Evolutionary conservation across 805 yeast genomes (phyloP).

Genomic region (Metschnikowia noctiluminum): DNA sequence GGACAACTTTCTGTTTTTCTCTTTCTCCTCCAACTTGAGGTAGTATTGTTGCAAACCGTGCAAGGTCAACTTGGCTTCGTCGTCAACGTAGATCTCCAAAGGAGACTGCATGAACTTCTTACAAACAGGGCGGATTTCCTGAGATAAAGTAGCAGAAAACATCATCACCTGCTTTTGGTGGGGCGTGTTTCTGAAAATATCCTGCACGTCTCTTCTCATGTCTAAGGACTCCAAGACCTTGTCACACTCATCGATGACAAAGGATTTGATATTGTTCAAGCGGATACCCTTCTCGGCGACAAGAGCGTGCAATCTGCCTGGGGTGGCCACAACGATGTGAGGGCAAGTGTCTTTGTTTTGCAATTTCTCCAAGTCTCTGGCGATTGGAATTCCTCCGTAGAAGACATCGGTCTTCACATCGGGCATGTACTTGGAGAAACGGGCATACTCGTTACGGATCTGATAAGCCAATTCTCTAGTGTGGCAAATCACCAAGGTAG

Average conservation of each 20-base stretch:
- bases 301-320: conserved; percentile 94
- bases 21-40: conserved; percentile 82
- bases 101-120: conserved; percentile 98
- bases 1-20: conserved; percentile 89
- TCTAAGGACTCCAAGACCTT: conserved; percentile 87
- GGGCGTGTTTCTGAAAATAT: conserved; percentile 95
- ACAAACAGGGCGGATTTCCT: conserved; percentile 93
- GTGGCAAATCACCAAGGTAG: conserved; percentile 93
- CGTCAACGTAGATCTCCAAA: conserved; percentile 94
- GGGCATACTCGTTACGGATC: conserved; percentile 93
- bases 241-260: conserved; percentile 98
- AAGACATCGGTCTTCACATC: conserved; percentile 95
- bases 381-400: conserved; percentile 90
- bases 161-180: conserved; percentile 99
- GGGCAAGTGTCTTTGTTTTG: conserved; percentile 93
- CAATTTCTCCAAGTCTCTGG: conserved; percentile 80
- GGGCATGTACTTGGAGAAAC: conserved; percentile 98
- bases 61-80: conserved; percentile 93
- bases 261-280: conserved; percentile 84
- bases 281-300: conserved; percentile 88
- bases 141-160: conserved; percentile 95
- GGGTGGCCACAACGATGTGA: conserved; percentile 95
- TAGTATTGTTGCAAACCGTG: conserved; percentile 98
- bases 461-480: conserved; percentile 99
- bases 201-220: conserved; percentile 99